Conservation (phyloP, 371 early-diverging fungal species). For the Synchytrium microbalum region DNA sequence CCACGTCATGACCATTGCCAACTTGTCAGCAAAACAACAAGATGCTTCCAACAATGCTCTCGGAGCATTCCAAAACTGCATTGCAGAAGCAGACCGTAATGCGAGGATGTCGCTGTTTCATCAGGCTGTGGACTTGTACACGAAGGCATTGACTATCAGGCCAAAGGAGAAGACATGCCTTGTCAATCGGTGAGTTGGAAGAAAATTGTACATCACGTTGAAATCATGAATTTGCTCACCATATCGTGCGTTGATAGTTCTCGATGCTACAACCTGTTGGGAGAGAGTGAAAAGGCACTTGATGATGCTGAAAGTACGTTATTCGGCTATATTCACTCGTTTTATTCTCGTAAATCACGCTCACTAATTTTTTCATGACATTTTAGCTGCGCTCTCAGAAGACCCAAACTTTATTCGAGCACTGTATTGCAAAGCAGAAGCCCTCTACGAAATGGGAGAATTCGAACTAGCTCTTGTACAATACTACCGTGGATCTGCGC, state of each 20-base stretch:
- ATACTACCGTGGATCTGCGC: conserved; percentile 37
- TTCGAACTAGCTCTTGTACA: conserved; percentile 44
- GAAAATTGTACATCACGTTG: no score
- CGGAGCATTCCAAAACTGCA: no score
- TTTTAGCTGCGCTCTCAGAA: conserved; percentile 25
- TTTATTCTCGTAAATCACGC: background rate
- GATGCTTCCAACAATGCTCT: no score
- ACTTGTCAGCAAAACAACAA: no score
- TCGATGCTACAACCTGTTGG: background rate
- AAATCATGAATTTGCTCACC: no score
- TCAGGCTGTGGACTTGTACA: conserved; percentile 37
- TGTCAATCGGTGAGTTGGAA: conserved; percentile 28
- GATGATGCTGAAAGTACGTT: background rate
- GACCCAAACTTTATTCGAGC: conserved; percentile 37
- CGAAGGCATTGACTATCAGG: conserved; percentile 34
- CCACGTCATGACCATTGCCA: no score
- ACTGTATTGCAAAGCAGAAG: conserved; percentile 42
- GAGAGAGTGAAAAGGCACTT: background rate
- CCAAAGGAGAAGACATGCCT: conserved; percentile 34
- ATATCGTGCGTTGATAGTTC: no score
- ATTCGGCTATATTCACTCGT: no score
- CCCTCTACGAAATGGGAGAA: conserved; percentile 40
- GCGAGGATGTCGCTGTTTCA: conserved; percentile 36
- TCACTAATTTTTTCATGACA: conserved; percentile 18
- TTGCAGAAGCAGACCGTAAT: conserved; percentile 38